Conservation (phyloP, 2,329 filamentous ascomycete genomes). For the Phoma sp. region DNA sequence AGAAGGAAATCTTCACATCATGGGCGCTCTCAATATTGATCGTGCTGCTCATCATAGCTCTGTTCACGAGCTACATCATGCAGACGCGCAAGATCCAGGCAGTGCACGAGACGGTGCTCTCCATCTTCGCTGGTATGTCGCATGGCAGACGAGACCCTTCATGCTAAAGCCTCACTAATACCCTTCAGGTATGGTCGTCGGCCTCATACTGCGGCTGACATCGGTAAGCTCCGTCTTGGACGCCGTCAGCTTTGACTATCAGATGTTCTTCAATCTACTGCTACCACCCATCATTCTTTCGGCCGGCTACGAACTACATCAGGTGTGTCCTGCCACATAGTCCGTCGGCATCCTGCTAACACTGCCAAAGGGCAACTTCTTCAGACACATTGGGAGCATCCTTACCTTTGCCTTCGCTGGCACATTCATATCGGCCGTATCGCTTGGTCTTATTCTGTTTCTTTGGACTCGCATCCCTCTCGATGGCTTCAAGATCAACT, state of each 20-base stretch:
- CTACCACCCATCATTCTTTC: slow-evolving; percentile 98
- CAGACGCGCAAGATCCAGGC: slow-evolving; percentile 97
- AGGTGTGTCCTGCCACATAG: slow-evolving; percentile 54
- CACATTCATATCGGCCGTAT: slow-evolving; percentile 95
- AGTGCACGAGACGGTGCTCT: slow-evolving; percentile 96
- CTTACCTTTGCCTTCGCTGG: slow-evolving; percentile 97
- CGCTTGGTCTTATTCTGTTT: slow-evolving; percentile 86
- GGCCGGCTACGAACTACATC: slow-evolving; percentile 95
- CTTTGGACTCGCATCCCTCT: slow-evolving; percentile 87
- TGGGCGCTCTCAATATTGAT: slow-evolving; percentile 98
- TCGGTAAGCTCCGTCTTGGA: slow-evolving; percentile 84
- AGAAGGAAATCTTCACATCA: slow-evolving; percentile 94
- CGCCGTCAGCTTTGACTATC: slow-evolving; percentile 95
- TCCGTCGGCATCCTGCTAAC: slow-evolving; percentile 6
- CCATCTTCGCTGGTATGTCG: slow-evolving; percentile 85
- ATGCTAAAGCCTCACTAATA: slow-evolving; percentile 33
- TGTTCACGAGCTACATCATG: slow-evolving; percentile 96
- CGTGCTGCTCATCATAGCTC: slow-evolving; percentile 87
- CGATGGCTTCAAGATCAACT: slow-evolving; percentile 83
- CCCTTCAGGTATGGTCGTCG: slow-evolving; percentile 85
- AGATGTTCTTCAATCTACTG: slow-evolving; percentile 99
- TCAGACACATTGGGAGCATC: slow-evolving; percentile 96
- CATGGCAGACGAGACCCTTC: slow-evolving; percentile 12
- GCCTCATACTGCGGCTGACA: slow-evolving; percentile 82
- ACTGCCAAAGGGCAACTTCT: slow-evolving; percentile 78